Base-by-base conservation (phyloP, 2,329 filamentous ascomycete genomes). In the Aspergillus ochraceus region DNA sequence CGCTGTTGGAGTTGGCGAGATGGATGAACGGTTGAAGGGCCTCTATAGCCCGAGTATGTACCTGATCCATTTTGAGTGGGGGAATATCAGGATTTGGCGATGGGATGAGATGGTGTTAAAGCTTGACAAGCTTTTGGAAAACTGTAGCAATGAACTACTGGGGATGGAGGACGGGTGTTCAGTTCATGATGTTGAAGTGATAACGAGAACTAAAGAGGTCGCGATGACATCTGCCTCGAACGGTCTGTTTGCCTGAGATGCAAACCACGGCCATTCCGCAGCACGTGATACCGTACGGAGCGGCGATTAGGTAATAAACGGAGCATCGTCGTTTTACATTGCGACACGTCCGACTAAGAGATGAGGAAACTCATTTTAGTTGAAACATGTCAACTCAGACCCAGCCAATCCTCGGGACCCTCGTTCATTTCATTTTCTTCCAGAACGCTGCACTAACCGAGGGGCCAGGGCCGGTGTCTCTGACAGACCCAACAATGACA, bases 1-100 rank as follows among this genome's bases (percentile, higher is more conserved):
- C 71, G 52, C 74, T 91, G 63, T 91, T 92, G 11, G 92, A 90
- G 74, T 93, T 95, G 71, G 90, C 90, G 65, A 97, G 90, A 55
- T 90, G 90, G 61, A 99, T 81, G 80, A 94, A 98, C n/a, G 93
- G 92, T 83, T 97, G 81, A 11, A 83, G 80, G 57, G 80, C 86
- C 66, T 87, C 86, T 65, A 88, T 78, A 39, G 79, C 80, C 66
- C 82, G 83, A 53, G 80, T 70, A 64, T 82, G 79, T 64, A 74
- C 71, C 62, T 80, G 78, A 59, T 82, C 78, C 80, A 82, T 82
- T 46, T 42, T 29, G 26, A 8, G 9, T 6, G 14, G 11, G 20
- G 19, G 32, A 39, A 46, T 19, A 11, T 19, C 17, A 12, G 52
- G 20, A 26, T 17, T 14, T 53, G 52, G 36, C 24, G 52, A 54